Percentiles rank a stretch among this genome's conserved stretches.
Evolutionary conservation across 164 flowering plant species (phyloP).

Genomic region (Buxus sempervirens): DNA sequence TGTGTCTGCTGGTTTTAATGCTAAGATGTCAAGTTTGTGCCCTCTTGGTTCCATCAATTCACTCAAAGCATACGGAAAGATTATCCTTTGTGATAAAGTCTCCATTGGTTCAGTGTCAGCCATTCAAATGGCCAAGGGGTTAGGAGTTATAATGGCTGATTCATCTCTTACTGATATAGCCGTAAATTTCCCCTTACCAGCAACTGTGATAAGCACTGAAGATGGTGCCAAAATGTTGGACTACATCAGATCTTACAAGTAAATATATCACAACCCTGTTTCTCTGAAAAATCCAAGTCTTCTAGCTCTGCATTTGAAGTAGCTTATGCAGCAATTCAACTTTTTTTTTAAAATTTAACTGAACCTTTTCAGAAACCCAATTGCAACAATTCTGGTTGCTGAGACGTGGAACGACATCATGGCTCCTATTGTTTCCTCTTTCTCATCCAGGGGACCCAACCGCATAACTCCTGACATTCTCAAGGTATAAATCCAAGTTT

Average conservation of each 20-base stretch:
- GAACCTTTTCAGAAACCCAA: conserved; percentile 11
- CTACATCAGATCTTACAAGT: conserved; percentile 37
- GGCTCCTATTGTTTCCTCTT: conserved; percentile 32
- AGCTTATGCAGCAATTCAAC: no score
- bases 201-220: conserved; percentile 26
- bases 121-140: conserved; percentile 22
- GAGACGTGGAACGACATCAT: conserved; percentile 24
- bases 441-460: conserved; percentile 43
- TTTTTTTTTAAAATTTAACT: no score
- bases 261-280: conserved; percentile 1
- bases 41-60: conserved; percentile 23
- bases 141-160: conserved; percentile 35
- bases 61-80: conserved; percentile 28
- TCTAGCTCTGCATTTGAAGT: no score
- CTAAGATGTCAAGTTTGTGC: conserved; percentile 23
- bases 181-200: conserved; percentile 32
- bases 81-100: conserved; percentile 34
- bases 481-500: conserved; percentile 23
- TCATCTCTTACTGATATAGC: conserved; percentile 17
- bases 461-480: conserved; percentile 32
- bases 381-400: conserved; percentile 27
- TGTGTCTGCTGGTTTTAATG: conserved; percentile 23
- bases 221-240: conserved; percentile 28
- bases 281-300: not conserved
- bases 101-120: conserved; percentile 27